Evolutionary conservation across 1,284 basidiomycete genomes (phyloP), one percentile per base, ranked within the genome.

Genomic region (Boletus albobrunnescens): DNA sequence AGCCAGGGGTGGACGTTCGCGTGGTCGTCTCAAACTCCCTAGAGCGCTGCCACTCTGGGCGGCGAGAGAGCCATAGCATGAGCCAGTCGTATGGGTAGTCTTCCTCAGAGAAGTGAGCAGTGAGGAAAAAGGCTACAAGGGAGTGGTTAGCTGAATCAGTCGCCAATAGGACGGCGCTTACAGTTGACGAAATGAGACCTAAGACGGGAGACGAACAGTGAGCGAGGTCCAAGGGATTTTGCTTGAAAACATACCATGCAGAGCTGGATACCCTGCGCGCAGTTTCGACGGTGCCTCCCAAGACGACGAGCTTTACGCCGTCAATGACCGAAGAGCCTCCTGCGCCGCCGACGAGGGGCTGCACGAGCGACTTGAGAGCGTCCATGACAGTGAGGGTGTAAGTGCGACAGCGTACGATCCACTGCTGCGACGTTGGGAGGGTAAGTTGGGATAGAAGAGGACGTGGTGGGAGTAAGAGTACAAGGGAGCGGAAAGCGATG

Each of bases 1-100:
- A 78, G 56, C 66, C 80, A 45, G 68, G 78, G 47, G 64, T 78
- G 24, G 73, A 70, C 3, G 80, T 76, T 32, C 84, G 79, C 10
- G 87, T 89, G 10, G 87, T 90, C 1, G 87, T 88, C 69, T 90
- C 87, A 53, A 90, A 89, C 67, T 90, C 87, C 46, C 87, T 78
- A 11, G 85, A 87, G 37, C 86, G 81, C 59, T 88, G 85, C 86
- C 87, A 89, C 65, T 88, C 86, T 39, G 87, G 85, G 38, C 82
- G 74, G 43, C 83, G 79, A 36, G 83, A 84, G 43, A 88, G 79
- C 86, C 86, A 88, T 30, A 87, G 74, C 84, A 88, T 88, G 42
- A 88, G 74, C 80, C 85, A 88, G 67, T 88, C 87, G 57, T 88
- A 89, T 3, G 86, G 87, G 55, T 86, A 86, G 61, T 89, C 87